Evolutionary conservation across 2,329 filamentous ascomycete species (phyloP), one percentile per base, ranked within the genome.

Genomic region (Clonostachys rosea): DNA sequence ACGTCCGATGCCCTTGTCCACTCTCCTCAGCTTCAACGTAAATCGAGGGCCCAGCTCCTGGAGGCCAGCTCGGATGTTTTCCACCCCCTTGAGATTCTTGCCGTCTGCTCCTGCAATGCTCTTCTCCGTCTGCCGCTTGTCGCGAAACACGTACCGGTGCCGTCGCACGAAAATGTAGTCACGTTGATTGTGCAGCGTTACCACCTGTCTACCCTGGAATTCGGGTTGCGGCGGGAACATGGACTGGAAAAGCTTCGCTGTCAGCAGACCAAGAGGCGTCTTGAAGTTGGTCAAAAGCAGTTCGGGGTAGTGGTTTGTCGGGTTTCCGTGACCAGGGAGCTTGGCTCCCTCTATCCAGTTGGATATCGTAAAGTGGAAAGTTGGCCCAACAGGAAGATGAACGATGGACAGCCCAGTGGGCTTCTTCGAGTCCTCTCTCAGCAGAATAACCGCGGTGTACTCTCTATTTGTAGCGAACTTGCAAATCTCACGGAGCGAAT

Each of bases 81-180:
- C 89, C 0, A 91, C 89, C 1, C 91, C 94, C 55, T 87, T 82
- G 53, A 96, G 79, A 47, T 87, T 81, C 64, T 89, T 87, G 16
- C 94, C 91, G 58, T 97, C 89, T 1, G 86, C 74, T 5, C 81
- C 88, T 5, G 89, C 78, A 1, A 96, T 88, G 47, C 83, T 86
- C 73, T 96, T 96, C 70, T 97, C 94, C 0, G 86, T 91, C 47
- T 82, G 76, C 11, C 86, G 78, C 73, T 94, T 95, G 50, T 97
- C 90, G 13, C 94, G 81, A 71, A 99, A 96, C 2, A 95, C 80
- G 61, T 99, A 99, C 42, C 94, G 78, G 66, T 97, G 91, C 36
- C 91, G 77, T 6, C 94, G 79, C 45, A 97, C 78, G 65, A 99
- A 99, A 57, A 97, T 94, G 66, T 92, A 97, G 67, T 97, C 92